phyloP scores from a whole-genome alignment of 2,329 filamentous ascomycete genomes.

The Stachybotrys echinatus region DNA sequence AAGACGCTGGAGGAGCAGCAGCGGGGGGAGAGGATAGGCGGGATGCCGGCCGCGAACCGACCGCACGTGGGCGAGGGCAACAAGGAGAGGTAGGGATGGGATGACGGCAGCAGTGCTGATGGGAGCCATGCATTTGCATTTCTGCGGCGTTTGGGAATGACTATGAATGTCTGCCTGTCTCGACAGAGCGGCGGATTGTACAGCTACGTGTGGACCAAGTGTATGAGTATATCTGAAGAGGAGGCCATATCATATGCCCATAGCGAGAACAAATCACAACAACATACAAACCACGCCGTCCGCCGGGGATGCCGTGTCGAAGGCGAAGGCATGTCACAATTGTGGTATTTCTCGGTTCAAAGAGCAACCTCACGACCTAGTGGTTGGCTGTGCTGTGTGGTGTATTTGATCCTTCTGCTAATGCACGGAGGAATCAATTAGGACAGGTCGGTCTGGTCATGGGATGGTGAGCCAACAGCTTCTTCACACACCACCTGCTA shows the following conservation, averaged over 20 bases:
- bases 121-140: too few species aligned
- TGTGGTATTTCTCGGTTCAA: too few species aligned
- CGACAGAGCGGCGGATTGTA: not conserved
- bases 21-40: constrained; percentile 50
- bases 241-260: not conserved
- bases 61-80: constrained; percentile 3
- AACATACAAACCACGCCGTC: too few species aligned
- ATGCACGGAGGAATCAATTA: too few species aligned
- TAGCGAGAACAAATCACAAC: not conserved
- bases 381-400: too few species aligned
- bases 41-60: constrained; percentile 35
- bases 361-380: too few species aligned
- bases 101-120: not conserved
- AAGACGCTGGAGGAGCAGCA: constrained; percentile 46
- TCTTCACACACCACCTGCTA: not conserved
- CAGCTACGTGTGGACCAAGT: not conserved
- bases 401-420: too few species aligned
- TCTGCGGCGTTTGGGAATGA: constrained; percentile 1
- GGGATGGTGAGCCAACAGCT: not conserved
- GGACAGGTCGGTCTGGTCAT: too few species aligned
- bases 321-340: too few species aligned
- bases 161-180: not conserved
- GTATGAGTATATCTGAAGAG: not conserved
- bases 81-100: not conserved
- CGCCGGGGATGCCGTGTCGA: too few species aligned